Base-by-base conservation (phyloP, 2,329 filamentous ascomycete genomes). In the Claviceps cyperi region DNA sequence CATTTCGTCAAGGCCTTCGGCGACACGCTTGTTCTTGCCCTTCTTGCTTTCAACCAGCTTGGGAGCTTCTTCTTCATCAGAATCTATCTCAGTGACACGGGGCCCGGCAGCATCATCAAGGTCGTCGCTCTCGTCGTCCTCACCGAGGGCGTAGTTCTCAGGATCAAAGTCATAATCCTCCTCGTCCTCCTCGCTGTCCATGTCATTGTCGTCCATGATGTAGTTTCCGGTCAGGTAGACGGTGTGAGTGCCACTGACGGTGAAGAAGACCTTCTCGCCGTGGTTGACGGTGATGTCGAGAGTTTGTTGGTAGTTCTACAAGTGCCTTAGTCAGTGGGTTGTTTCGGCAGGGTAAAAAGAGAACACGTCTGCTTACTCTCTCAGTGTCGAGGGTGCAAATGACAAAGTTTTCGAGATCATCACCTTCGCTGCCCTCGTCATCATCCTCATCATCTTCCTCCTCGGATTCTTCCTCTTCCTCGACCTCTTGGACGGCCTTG, bases 161-260 rank as follows among this genome's bases (percentile, higher is more conserved):
- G 83, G 84, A 41, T 84, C 84, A 49, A 92, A 75, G 61, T 94
- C 87, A 64, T 94, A 92, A 52, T 88, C 84, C 52, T 82, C 79
- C 52, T 83, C 79, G 47, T 81, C 77, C 7, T 84, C 80, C 17
- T 52, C 51, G 48, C 43, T 48, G 43, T 81, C 73, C 43, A 79
- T 76, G 19, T 79, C 77, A 47, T 78, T 77, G 19, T 83, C 77
- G 45, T 84, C 78, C 63, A 92, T 79, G 58, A 98, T 78, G 70
- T 95, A 97, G 80, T 98, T 98, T 60, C 92, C 92, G 55, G 91
- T 97, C 53, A 98, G 79, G 72, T 84, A 92, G 62, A 98, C 76
- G 56, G 85, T 81, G 76, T 96, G 89, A 55, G 86, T 92, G 60
- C 92, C 92, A 54, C 79, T 82, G 57, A 94, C 89, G 64, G 86